Evolutionary conservation across 2,329 filamentous ascomycete species (phyloP).

Genomic region (Pezicula rhizophila): DNA sequence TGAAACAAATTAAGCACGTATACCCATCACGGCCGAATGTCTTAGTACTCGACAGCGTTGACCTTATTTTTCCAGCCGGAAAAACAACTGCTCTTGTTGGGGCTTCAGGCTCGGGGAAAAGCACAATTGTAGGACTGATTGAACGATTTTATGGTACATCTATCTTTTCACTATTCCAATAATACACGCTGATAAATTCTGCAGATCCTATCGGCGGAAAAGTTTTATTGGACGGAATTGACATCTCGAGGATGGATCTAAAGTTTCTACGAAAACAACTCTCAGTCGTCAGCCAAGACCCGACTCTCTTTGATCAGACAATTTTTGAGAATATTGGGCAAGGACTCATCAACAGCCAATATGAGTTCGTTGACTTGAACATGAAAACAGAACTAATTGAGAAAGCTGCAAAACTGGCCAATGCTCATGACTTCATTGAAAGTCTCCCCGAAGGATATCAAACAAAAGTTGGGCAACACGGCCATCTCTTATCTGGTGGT

Average conservation of each 20-base stretch:
- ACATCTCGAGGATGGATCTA: slow-evolving; percentile 52
- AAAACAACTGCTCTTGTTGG: slow-evolving; percentile 71
- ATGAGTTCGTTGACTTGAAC: slow-evolving; percentile 61
- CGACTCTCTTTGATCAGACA: slow-evolving; percentile 66
- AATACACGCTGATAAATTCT: slow-evolving; percentile 38
- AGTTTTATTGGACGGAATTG: slow-evolving; percentile 47
- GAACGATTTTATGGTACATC: slow-evolving; percentile 64
- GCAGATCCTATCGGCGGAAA: slow-evolving; percentile 43
- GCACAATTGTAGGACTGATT: slow-evolving; percentile 64
- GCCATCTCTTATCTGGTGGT: slow-evolving; percentile 81
- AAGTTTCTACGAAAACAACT: slow-evolving; percentile 57
- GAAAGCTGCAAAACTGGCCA: slow-evolving; percentile 77
- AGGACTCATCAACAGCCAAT: slow-evolving; percentile 74
- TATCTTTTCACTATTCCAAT: slow-evolving; percentile 33
- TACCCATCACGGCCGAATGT: slow-evolving; percentile 63
- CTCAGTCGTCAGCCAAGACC: slow-evolving; percentile 54
- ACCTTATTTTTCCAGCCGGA: slow-evolving; percentile 52
- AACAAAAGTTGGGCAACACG: slow-evolving; percentile 87
- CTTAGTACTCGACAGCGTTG: slow-evolving; percentile 55
- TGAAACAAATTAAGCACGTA: slow-evolving; percentile 68
- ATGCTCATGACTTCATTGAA: slow-evolving; percentile 84
- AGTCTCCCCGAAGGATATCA: slow-evolving; percentile 78
- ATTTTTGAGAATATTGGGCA: slow-evolving; percentile 80
- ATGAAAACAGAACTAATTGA: slow-evolving; percentile 64
- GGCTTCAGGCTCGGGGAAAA: slow-evolving; percentile 67